Conservation (phyloP, 2,329 filamentous ascomycete species). For the Penicillium frequentans region DNA sequence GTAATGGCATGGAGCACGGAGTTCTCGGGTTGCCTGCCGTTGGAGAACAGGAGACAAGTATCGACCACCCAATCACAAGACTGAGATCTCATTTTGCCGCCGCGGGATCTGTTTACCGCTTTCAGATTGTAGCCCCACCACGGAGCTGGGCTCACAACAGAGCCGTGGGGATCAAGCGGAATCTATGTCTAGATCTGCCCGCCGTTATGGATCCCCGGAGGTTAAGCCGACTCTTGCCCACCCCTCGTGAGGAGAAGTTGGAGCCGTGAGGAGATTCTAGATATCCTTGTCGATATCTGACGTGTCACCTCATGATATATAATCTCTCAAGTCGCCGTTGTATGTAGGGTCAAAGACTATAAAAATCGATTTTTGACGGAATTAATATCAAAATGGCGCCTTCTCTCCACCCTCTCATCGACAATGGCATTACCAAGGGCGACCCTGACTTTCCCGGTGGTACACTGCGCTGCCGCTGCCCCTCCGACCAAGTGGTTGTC, state of each 20-base stretch:
- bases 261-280: constrained; percentile 4
- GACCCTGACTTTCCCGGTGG: constrained; percentile 58
- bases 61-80: not conserved
- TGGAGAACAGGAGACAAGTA: not conserved
- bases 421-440: constrained; percentile 62
- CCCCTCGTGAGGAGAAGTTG: constrained; percentile 16
- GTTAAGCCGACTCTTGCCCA: not conserved
- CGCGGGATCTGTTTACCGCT: not conserved
- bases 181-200: not conserved
- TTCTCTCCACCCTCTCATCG: constrained; percentile 62
- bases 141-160: not conserved
- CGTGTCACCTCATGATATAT: not conserved
- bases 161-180: not conserved
- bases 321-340: not conserved
- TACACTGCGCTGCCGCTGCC: constrained; percentile 62
- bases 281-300: not conserved
- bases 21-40: constrained; percentile 1
- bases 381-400: constrained; percentile 23
- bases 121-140: constrained; percentile 6
- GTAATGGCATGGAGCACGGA: not conserved
- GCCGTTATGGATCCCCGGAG: not conserved
- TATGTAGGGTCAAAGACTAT: no score
- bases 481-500: constrained; percentile 57
- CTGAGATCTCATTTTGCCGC: not conserved
- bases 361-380: not conserved